A percentile compares a stretch with the other conserved stretches of the same genome.
phyloP scores from a whole-genome alignment of 164 flowering plant genomes.

The Taxillus chinensis region DNA sequence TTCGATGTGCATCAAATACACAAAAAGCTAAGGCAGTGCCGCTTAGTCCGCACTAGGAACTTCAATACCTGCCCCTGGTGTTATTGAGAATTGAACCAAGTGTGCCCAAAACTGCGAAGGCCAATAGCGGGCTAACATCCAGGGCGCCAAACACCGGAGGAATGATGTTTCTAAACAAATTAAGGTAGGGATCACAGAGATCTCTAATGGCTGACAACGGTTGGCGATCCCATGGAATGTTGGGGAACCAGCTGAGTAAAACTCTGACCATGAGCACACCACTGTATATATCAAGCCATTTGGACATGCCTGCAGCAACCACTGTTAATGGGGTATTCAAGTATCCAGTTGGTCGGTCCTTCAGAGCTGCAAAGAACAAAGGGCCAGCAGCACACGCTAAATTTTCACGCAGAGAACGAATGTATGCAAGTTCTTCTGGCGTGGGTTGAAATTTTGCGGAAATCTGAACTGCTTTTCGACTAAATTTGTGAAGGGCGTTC shows the following conservation, averaged over 20 bases:
- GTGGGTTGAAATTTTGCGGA: constrained; percentile 11
- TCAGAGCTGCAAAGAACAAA: constrained; percentile 54
- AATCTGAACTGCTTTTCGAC: constrained; percentile 10
- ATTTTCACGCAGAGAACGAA: constrained; percentile 13
- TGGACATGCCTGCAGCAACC: constrained; percentile 77
- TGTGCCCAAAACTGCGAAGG: constrained; percentile 70
- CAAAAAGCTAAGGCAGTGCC: background rate
- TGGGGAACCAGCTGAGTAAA: constrained; percentile 98
- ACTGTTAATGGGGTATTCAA: constrained; percentile 71
- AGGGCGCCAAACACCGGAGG: constrained; percentile 73
- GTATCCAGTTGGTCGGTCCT: constrained; percentile 29
- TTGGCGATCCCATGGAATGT: constrained; percentile 92
- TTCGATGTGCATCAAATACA: no score
- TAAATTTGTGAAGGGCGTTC: constrained; percentile 2
- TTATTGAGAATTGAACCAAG: constrained; percentile 46
- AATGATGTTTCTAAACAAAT: constrained; percentile 70
- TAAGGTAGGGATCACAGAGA: constrained; percentile 86
- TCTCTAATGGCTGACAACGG: constrained; percentile 85
- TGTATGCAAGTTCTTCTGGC: constrained; percentile 16
- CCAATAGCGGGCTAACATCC: constrained; percentile 82
- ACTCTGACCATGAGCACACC: constrained; percentile 88
- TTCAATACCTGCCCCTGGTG: constrained; percentile 23
- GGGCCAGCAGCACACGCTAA: constrained; percentile 39
- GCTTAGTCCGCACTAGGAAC: background rate
- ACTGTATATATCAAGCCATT: constrained; percentile 89